Percentiles rank a stretch among this genome's conserved stretches.
Evolutionary conservation across 192 early-diverging fungal genomes (phyloP).

Genomic region (Coemansia pectinata): DNA sequence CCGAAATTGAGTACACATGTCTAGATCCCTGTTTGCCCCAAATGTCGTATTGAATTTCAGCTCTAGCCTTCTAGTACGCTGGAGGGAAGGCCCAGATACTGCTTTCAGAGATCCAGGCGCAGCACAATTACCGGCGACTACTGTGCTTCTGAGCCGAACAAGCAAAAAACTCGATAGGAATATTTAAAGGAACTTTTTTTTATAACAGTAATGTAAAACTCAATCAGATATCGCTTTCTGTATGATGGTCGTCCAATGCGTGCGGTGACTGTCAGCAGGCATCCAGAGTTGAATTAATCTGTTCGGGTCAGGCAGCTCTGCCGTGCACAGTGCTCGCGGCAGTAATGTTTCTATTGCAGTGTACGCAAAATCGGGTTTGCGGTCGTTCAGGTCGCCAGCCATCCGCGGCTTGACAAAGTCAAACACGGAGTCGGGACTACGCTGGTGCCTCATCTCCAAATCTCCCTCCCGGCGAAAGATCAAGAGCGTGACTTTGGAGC

Average conservation of each 20-base stretch:
- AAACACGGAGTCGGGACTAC: conserved; percentile 93
- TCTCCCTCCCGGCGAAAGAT: conserved; percentile 92
- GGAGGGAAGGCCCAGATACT: conserved; percentile 1
- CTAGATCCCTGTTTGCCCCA: background rate
- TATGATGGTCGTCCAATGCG: conserved; percentile 46
- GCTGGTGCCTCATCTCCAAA: conserved; percentile 88
- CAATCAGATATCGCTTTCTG: conserved; percentile 16
- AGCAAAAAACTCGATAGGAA: background rate
- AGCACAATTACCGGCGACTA: conserved; percentile 5
- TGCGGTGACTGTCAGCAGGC: conserved; percentile 51
- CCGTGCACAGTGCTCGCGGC: conserved; percentile 70
- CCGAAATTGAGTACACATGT: background rate
- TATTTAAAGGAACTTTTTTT: background rate
- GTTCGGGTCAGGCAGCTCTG: conserved; percentile 63
- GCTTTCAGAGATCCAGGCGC: background rate
- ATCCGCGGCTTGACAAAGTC: conserved; percentile 84
- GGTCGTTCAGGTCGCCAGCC: conserved; percentile 53
- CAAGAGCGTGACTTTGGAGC: conserved; percentile 82
- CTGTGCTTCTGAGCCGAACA: background rate
- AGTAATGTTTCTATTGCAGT: conserved; percentile 88
- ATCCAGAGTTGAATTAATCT: conserved; percentile 79
- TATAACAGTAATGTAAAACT: background rate
- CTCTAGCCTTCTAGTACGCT: background rate
- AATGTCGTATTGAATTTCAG: background rate
- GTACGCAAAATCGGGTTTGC: conserved; percentile 85